Evolutionary conservation across 805 yeast species (phyloP).

Genomic region (Brettanomyces bruxellensis): DNA sequence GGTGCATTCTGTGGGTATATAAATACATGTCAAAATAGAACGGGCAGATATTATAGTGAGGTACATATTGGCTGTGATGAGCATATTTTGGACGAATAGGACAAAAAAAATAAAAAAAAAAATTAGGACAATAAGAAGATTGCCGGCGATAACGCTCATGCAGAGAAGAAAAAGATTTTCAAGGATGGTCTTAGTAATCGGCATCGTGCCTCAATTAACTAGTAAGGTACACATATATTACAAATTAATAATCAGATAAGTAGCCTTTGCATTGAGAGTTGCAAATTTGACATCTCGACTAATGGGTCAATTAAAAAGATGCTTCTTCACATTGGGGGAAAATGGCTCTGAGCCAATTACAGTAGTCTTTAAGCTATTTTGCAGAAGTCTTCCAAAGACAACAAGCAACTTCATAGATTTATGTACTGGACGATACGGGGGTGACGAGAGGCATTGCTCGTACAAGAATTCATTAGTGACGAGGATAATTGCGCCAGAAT

Average conservation of each 20-base stretch:
- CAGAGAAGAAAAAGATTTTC: too few species aligned
- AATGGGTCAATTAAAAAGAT: neutral
- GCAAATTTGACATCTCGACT: neutral
- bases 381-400: constrained; percentile 1
- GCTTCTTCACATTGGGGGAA: constrained; percentile 2
- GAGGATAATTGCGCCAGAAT: constrained; percentile 20
- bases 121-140: too few species aligned
- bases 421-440: neutral
- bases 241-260: too few species aligned
- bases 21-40: neutral
- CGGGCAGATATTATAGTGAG: neutral
- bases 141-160: too few species aligned
- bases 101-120: too few species aligned
- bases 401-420: neutral
- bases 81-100: too few species aligned
- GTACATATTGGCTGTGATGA: too few species aligned
- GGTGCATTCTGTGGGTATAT: neutral
- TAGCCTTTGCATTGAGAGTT: too few species aligned
- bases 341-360: neutral
- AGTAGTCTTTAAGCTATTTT: constrained; percentile 3
- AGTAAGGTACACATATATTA: too few species aligned
- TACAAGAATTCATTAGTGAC: constrained; percentile 14
- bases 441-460: neutral
- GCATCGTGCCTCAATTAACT: too few species aligned
- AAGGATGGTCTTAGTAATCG: too few species aligned